phyloP scores from a whole-genome alignment of 768 basidiomycete species.

The Pilatotrama ljubarskyi region DNA sequence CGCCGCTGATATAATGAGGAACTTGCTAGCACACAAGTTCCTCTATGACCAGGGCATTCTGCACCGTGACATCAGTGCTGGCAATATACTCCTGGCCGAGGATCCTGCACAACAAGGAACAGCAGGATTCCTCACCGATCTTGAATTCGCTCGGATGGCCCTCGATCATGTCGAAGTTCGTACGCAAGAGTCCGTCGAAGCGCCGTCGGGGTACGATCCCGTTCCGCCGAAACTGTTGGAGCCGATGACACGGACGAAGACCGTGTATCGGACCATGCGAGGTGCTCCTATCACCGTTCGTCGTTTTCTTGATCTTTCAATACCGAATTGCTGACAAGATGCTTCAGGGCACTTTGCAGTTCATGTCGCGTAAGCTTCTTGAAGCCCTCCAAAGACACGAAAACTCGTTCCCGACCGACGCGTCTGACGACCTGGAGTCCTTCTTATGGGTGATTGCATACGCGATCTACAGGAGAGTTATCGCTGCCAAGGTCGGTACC shows the following conservation, averaged over 20 bases:
- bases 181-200: background rate
- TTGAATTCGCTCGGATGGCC: conserved; percentile 30
- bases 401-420: background rate
- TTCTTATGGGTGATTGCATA: conserved; percentile 18
- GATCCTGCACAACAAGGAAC: conserved; percentile 4
- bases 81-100: conserved; percentile 34
- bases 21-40: conserved; percentile 28
- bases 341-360: conserved; percentile 27
- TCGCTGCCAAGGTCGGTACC: background rate
- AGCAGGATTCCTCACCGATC: conserved; percentile 34
- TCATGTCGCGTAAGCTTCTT: conserved; percentile 24
- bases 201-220: conserved; percentile 1
- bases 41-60: conserved; percentile 29
- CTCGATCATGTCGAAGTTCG: background rate
- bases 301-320: background rate
- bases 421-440: conserved; percentile 21
- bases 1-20: too few relatives aligned
- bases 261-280: background rate
- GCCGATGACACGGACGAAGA: background rate
- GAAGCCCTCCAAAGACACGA: background rate
- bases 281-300: background rate
- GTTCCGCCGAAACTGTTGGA: background rate
- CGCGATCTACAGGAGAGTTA: background rate
- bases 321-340: too few relatives aligned
- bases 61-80: conserved; percentile 37